Evolutionary conservation across 805 yeast genomes (phyloP).

Genomic region (Teunomyces gatunensis): DNA sequence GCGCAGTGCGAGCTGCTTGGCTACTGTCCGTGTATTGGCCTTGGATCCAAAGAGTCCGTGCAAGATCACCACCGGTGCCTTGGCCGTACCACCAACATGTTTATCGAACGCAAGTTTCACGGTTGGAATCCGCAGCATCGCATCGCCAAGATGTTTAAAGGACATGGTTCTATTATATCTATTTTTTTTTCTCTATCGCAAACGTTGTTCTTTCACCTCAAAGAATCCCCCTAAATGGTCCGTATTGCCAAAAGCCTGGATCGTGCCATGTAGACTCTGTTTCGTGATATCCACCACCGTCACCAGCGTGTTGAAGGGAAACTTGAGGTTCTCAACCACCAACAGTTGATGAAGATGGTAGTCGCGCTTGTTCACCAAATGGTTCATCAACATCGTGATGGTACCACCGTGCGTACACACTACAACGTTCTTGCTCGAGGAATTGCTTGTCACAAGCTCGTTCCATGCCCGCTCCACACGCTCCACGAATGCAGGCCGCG

Average conservation of each 20-base stretch:
- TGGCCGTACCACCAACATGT: conserved; percentile 29
- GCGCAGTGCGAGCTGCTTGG: conserved; percentile 49
- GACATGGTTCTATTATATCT: background rate
- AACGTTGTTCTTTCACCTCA: conserved; percentile 19
- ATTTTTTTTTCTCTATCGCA: conserved; percentile 3
- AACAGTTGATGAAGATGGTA: conserved; percentile 40
- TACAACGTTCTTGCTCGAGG: conserved; percentile 48
- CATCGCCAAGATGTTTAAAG: conserved; percentile 4
- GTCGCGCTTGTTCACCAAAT: conserved; percentile 41
- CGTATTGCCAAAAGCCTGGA: conserved; percentile 62
- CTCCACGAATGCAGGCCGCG: conserved; percentile 39
- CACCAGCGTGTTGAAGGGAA: conserved; percentile 75
- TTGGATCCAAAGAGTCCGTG: conserved; percentile 91
- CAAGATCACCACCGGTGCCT: conserved; percentile 68
- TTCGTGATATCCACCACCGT: conserved; percentile 60
- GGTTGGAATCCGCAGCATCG: conserved; percentile 22
- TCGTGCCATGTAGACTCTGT: conserved; percentile 37
- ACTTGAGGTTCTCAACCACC: conserved; percentile 41
- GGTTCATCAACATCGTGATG: conserved; percentile 56
- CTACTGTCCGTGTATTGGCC: conserved; percentile 78
- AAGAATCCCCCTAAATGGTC: conserved; percentile 54
- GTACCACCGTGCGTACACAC: conserved; percentile 83
- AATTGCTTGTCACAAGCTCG: conserved; percentile 33
- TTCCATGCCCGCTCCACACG: conserved; percentile 52
- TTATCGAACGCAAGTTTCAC: conserved; percentile 57